phyloP scores from a whole-genome alignment of 345 rosid genomes.

The Psidium guajava region DNA sequence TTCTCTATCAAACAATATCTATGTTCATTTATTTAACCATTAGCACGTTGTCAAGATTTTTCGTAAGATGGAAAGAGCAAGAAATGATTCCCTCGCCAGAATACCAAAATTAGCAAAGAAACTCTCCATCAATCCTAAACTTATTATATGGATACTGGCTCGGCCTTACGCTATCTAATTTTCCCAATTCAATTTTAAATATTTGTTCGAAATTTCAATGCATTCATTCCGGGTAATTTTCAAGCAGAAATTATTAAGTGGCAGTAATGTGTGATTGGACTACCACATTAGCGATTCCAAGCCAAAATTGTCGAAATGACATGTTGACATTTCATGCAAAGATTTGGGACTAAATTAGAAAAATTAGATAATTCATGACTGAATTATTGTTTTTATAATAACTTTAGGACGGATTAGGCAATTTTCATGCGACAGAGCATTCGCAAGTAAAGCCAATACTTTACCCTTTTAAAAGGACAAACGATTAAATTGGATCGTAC shows the following conservation, averaged over 20 bases:
- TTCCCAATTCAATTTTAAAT: no score
- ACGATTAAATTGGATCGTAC: background rate
- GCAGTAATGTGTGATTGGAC: rapidly evolving
- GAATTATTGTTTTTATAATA: background rate
- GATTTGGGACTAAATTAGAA: background rate
- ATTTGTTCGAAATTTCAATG: no score
- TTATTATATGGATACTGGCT: background rate
- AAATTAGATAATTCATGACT: no score
- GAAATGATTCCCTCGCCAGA: background rate
- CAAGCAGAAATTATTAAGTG: rapidly evolving
- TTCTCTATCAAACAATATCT: no score
- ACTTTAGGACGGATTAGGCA: rapidly evolving
- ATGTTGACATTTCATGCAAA: background rate
- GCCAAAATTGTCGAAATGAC: background rate
- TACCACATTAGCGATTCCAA: rapidly evolving
- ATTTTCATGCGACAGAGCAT: background rate
- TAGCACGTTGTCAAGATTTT: background rate
- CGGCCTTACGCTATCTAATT: no score
- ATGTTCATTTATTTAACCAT: no score
- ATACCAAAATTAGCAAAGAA: background rate
- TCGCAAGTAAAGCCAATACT: background rate
- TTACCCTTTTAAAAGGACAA: no score
- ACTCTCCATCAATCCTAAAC: background rate
- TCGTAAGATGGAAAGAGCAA: background rate
- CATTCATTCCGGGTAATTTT: no score